Evolutionary conservation across 768 basidiomycete genomes (phyloP).

Genomic region (Pleurotus ostreatus): DNA sequence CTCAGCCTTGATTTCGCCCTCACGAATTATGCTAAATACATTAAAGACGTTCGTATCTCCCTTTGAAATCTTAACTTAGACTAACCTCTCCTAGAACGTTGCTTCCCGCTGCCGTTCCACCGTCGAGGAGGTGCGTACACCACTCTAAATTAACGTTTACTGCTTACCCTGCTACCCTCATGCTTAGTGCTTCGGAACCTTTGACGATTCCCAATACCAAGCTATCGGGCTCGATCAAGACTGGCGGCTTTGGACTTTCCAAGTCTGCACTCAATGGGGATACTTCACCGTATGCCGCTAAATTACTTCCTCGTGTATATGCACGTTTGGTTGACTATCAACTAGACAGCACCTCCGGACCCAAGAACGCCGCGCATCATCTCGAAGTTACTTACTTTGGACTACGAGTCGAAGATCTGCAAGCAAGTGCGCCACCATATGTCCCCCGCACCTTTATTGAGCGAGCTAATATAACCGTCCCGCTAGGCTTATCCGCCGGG

Average conservation of each 20-base stretch:
- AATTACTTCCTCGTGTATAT: neutral
- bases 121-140: conserved; percentile 28
- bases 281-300: conserved; percentile 70
- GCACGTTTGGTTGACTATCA: neutral
- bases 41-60: conserved; percentile 51
- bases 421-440: conserved; percentile 35
- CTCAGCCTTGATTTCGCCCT: conserved; percentile 55
- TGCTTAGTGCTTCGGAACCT: conserved; percentile 82
- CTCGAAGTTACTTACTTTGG: conserved; percentile 69
- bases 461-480: neutral
- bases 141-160: too few species aligned
- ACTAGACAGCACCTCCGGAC: conserved; percentile 72
- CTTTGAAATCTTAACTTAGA: neutral
- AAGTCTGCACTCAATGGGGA: conserved; percentile 95
- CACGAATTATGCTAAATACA: conserved; percentile 72
- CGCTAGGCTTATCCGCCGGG: conserved; percentile 74
- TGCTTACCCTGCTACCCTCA: neutral
- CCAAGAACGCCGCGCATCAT: conserved; percentile 69
- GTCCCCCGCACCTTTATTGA: neutral
- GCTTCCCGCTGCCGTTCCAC: conserved; percentile 50
- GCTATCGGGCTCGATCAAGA: conserved; percentile 58
- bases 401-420: conserved; percentile 70
- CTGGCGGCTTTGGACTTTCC: conserved; percentile 90
- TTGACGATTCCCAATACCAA: conserved; percentile 61
- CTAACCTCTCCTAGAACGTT: conserved; percentile 32